These are phyloP conservation scores for Quambalaria eucalypti DNA, from an alignment of 1,284 basidiomycete genomes.

Conservation along the genomic window DNA sequence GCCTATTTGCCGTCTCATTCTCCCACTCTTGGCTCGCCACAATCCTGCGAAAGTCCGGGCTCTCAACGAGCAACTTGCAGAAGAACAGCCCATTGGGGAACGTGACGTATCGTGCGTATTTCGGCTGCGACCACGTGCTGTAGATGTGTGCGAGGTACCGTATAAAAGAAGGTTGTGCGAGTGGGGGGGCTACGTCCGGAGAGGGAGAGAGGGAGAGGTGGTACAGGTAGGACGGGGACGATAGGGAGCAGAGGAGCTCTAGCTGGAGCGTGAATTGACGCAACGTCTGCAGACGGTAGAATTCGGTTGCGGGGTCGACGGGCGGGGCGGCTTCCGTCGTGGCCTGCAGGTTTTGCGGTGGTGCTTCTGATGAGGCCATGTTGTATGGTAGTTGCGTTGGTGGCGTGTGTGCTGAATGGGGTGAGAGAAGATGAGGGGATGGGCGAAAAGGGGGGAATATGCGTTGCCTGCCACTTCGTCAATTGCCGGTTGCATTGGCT, in stretches of 20 bases:
- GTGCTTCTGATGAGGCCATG: neutral
- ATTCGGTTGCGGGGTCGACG: neutral
- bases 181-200: neutral
- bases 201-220: neutral
- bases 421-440: neutral
- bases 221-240: neutral
- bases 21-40: neutral
- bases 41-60: neutral
- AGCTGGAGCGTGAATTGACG: constrained; percentile 1
- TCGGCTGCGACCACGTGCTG: neutral
- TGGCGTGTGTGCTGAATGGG: too few species aligned
- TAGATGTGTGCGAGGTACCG: neutral
- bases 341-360: neutral
- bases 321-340: neutral
- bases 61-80: neutral
- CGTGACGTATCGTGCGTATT: neutral
- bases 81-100: constrained; percentile 1
- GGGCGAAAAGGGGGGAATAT: too few species aligned
- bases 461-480: too few species aligned
- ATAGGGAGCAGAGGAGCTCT: neutral
- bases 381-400: too few species aligned
- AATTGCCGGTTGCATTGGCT: too few species aligned
- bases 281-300: neutral
- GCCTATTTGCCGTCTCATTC: neutral
- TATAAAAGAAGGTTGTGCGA: neutral